phyloP scores from a whole-genome alignment of 305 asterid species.

The Striga hermonthica region DNA sequence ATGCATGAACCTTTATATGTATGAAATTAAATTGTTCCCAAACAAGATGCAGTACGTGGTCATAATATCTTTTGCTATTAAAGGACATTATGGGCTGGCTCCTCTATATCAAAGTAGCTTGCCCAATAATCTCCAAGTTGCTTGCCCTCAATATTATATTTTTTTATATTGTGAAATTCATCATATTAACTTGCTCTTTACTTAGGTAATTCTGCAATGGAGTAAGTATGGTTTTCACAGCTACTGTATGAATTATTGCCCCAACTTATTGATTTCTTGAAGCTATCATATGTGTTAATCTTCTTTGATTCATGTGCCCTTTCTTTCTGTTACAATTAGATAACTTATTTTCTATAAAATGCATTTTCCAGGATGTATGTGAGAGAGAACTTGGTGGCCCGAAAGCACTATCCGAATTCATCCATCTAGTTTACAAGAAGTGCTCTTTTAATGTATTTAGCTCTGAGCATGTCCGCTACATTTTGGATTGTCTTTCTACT shows the following conservation, averaged over 20 bases:
- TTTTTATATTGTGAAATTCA: conserved; percentile 20
- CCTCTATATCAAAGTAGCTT: not conserved
- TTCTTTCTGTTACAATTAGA: conserved; percentile 29
- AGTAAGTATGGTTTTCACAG: conserved; percentile 9
- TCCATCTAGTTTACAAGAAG: conserved; percentile 52
- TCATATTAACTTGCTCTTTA: conserved; percentile 15
- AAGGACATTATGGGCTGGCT: conserved; percentile 8
- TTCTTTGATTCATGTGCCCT: conserved; percentile 24
- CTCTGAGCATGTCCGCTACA: conserved; percentile 53
- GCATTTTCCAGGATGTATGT: conserved; percentile 55
- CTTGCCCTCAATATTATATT: conserved; percentile 7
- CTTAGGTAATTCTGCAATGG: not conserved
- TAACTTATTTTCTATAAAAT: conserved; percentile 28
- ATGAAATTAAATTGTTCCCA: not conserved
- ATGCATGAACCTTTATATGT: conserved; percentile 8
- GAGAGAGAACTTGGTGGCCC: conserved; percentile 46
- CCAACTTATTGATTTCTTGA: conserved; percentile 11
- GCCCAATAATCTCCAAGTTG: not conserved
- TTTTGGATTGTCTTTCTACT: conserved; percentile 53
- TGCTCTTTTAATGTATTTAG: conserved; percentile 67
- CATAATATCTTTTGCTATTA: not conserved
- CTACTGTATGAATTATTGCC: conserved; percentile 9
- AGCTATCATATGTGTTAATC: conserved; percentile 12
- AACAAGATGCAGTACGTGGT: not conserved
- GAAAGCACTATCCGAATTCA: conserved; percentile 56